phyloP scores from a whole-genome alignment of 805 yeast genomes.

The Komagataella pseudopastoris region DNA sequence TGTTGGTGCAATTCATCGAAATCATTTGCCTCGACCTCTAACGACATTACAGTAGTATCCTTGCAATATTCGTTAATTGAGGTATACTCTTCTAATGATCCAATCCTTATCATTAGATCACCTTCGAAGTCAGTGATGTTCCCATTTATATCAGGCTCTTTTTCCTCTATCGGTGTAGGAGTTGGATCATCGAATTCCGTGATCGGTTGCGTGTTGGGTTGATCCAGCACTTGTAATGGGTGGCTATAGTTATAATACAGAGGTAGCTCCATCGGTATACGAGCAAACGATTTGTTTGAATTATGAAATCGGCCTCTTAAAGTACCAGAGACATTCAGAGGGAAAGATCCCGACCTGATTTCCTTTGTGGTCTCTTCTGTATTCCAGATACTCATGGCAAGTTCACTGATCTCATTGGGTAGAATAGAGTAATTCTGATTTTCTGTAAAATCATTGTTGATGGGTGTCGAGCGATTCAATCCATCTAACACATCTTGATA shows the following conservation, averaged over 20 bases:
- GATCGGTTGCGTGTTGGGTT: neutral
- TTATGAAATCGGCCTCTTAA: slow-evolving; percentile 26
- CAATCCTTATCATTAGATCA: slow-evolving; percentile 4
- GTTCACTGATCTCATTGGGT: slow-evolving; percentile 40
- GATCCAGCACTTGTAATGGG: slow-evolving; percentile 5
- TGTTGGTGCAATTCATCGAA: slow-evolving; percentile 34
- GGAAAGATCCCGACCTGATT: slow-evolving; percentile 10
- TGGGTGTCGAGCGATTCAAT: slow-evolving; percentile 27
- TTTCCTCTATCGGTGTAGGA: slow-evolving; percentile 2
- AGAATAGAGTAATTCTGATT: slow-evolving; percentile 40
- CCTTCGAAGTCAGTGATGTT: slow-evolving; percentile 7
- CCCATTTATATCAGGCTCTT: slow-evolving; percentile 14
- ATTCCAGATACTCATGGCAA: slow-evolving; percentile 43
- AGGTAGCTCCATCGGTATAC: slow-evolving; percentile 18
- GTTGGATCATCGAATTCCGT: slow-evolving; percentile 4
- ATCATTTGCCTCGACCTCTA: slow-evolving; percentile 24
- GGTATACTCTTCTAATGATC: neutral
- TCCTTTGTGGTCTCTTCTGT: slow-evolving; percentile 9
- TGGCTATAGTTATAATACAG: slow-evolving; percentile 8
- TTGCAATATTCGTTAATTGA: slow-evolving; percentile 1
- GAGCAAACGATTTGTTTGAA: slow-evolving; percentile 6
- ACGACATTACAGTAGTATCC: slow-evolving; percentile 18
- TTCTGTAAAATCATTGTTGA: slow-evolving; percentile 25
- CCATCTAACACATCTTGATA: slow-evolving; percentile 42
- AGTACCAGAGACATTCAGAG: slow-evolving; percentile 33